phyloP scores from a whole-genome alignment of 1,284 basidiomycete species.

The Peniophora sp. region DNA sequence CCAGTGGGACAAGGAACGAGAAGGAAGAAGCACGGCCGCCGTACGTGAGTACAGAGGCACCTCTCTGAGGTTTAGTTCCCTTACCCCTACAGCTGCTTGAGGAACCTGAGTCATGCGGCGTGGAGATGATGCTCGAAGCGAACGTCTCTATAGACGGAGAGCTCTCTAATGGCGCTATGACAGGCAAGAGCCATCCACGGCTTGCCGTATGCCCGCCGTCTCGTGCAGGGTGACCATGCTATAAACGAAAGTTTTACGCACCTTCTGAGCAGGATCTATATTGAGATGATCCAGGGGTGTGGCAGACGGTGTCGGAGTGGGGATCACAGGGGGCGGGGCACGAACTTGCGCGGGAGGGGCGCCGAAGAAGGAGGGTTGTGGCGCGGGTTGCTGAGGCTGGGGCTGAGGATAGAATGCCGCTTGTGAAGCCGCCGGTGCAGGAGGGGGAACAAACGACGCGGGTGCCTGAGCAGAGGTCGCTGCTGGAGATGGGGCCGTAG shows the following conservation, averaged over 20 bases:
- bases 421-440: conserved; percentile 11
- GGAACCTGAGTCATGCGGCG: too few species aligned
- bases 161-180: too few species aligned
- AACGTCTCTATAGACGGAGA: background rate
- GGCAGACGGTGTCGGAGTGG: background rate
- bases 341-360: conserved; percentile 16
- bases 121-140: too few species aligned
- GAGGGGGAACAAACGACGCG: conserved; percentile 2
- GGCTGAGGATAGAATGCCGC: conserved; percentile 11
- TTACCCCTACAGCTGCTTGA: too few species aligned
- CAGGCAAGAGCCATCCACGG: background rate
- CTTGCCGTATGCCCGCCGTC: background rate
- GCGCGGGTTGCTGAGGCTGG: conserved; percentile 23
- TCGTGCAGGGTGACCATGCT: background rate
- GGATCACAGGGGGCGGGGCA: conserved; percentile 7
- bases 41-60: too few species aligned
- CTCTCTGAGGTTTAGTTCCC: too few species aligned
- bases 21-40: conserved; percentile 8
- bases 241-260: background rate
- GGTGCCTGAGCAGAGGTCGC: conserved; percentile 11
- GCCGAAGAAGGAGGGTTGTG: conserved; percentile 24
- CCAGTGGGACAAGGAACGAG: conserved; percentile 11
- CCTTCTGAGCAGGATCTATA: background rate
- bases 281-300: background rate
- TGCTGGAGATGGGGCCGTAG: conserved; percentile 16